A percentile compares a stretch with the other conserved stretches of the same genome.
phyloP scores from a whole-genome alignment of 2,329 filamentous ascomycete species.

The Coleophoma cylindrospora region DNA sequence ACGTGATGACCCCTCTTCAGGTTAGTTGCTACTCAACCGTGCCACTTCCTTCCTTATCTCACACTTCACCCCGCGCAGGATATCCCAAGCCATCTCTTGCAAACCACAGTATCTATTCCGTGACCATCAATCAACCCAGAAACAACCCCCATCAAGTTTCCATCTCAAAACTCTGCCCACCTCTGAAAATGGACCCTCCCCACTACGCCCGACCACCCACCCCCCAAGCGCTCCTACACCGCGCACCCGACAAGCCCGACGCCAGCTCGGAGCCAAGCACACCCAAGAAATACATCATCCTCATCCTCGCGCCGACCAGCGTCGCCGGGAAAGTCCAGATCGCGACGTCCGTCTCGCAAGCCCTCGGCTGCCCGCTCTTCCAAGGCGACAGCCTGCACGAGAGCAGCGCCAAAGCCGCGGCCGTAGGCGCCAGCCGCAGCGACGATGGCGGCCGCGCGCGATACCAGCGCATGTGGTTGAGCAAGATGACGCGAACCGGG shows the following conservation, averaged over 20 bases:
- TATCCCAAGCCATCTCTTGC: background rate
- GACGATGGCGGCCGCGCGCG: constrained; percentile 8
- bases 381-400: constrained; percentile 27
- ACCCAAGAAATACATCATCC: constrained; percentile 22
- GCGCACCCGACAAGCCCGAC: constrained; percentile 19
- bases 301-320: constrained; percentile 20
- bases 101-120: background rate
- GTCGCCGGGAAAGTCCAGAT: constrained; percentile 26
- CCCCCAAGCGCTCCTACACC: constrained; percentile 20
- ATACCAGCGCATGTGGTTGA: constrained; percentile 28
- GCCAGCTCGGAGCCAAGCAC: background rate
- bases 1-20: background rate
- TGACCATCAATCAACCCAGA: background rate
- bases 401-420: constrained; percentile 23
- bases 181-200: background rate
- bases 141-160: background rate
- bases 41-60: background rate
- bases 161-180: background rate
- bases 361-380: constrained; percentile 21
- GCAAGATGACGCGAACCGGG: constrained; percentile 26
- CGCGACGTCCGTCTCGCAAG: constrained; percentile 18
- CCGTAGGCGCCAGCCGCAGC: constrained; percentile 9
- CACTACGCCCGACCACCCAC: constrained; percentile 11
- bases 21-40: background rate
- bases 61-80: background rate